Conservation (phyloP, 1,139 yeast genomes). For the Wickerhamiella infanticola region DNA sequence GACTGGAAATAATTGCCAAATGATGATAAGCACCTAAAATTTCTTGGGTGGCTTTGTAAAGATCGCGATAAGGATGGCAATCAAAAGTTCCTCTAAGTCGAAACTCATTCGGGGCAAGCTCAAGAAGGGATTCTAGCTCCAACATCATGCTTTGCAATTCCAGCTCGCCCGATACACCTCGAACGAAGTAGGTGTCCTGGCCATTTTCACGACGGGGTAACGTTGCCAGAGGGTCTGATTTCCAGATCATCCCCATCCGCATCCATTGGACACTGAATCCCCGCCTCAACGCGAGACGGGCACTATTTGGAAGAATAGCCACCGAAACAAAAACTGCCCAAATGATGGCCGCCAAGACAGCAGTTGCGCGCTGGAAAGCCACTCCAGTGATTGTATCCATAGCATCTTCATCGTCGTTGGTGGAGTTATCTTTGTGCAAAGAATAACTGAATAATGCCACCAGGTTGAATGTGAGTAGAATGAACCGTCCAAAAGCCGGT, state of each 20-base stretch:
- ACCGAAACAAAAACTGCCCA: slow-evolving; percentile 59
- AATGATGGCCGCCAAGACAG: slow-evolving; percentile 56
- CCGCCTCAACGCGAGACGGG: slow-evolving; percentile 48
- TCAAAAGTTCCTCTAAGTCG: slow-evolving; percentile 67
- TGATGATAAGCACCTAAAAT: slow-evolving; percentile 66
- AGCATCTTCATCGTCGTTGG: slow-evolving; percentile 47
- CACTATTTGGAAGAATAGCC: slow-evolving; percentile 57
- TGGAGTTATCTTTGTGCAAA: slow-evolving; percentile 42
- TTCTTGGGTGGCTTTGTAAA: slow-evolving; percentile 43
- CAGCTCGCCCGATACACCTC: slow-evolving; percentile 22
- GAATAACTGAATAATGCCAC: slow-evolving; percentile 68
- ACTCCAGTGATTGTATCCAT: slow-evolving; percentile 59
- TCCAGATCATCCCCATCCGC: slow-evolving; percentile 72
- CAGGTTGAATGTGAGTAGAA: slow-evolving; percentile 59
- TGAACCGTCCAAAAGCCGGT: slow-evolving; percentile 38
- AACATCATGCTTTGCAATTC: slow-evolving; percentile 37
- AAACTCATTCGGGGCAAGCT: slow-evolving; percentile 64
- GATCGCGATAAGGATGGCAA: slow-evolving; percentile 31
- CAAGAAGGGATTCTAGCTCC: slow-evolving; percentile 44
- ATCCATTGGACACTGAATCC: slow-evolving; percentile 62
- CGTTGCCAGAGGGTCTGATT: slow-evolving; percentile 36
- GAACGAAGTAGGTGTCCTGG: slow-evolving; percentile 5
- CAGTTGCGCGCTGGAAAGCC: slow-evolving; percentile 61
- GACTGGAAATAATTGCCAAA: slow-evolving; percentile 48
- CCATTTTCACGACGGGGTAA: slow-evolving; percentile 13